Percentiles rank a stretch among this genome's conserved stretches.
Evolutionary conservation across 352 stramenopile genomes (phyloP).

Genomic region (Phytophthora boehmeriae): DNA sequence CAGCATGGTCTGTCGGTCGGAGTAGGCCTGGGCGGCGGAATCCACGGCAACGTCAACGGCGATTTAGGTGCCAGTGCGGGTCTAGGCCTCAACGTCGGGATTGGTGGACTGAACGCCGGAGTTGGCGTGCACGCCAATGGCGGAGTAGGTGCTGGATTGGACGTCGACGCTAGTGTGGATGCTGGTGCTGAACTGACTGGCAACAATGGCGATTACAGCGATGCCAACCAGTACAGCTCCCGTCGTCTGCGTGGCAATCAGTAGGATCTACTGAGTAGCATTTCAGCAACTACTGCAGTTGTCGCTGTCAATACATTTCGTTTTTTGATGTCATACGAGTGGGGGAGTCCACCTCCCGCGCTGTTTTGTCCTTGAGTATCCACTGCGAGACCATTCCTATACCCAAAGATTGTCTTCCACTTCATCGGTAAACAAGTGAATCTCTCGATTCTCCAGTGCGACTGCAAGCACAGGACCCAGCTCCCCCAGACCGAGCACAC

Average conservation of each 20-base stretch:
- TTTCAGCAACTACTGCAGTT: too few species aligned
- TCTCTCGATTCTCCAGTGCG: too few species aligned
- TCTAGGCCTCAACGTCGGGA: not conserved
- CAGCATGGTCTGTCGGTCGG: slow-evolving; percentile 3
- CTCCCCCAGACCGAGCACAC: too few species aligned
- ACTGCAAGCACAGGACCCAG: too few species aligned
- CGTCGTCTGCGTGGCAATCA: slow-evolving; percentile 10
- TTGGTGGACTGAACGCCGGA: slow-evolving; percentile 1
- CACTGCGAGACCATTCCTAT: too few species aligned
- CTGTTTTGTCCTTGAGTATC: too few species aligned
- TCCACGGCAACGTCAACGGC: slow-evolving; percentile 3
- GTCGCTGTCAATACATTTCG: slow-evolving; percentile 3
- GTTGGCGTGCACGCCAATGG: not conserved
- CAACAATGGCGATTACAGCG: not conserved
- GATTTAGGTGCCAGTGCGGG: slow-evolving; percentile 6
- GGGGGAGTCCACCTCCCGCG: too few species aligned
- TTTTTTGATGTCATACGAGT: not conserved
- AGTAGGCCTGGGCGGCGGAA: not conserved
- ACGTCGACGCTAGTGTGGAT: not conserved
- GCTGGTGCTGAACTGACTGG: not conserved
- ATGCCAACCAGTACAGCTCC: not conserved
- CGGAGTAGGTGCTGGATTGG: not conserved
- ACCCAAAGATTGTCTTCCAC: too few species aligned
- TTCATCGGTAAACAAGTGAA: too few species aligned
- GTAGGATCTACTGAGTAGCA: too few species aligned